Evolutionary conservation across 768 basidiomycete species (phyloP), one percentile per base, ranked within the genome.

Genomic region (Hygrocybe coccinea): DNA sequence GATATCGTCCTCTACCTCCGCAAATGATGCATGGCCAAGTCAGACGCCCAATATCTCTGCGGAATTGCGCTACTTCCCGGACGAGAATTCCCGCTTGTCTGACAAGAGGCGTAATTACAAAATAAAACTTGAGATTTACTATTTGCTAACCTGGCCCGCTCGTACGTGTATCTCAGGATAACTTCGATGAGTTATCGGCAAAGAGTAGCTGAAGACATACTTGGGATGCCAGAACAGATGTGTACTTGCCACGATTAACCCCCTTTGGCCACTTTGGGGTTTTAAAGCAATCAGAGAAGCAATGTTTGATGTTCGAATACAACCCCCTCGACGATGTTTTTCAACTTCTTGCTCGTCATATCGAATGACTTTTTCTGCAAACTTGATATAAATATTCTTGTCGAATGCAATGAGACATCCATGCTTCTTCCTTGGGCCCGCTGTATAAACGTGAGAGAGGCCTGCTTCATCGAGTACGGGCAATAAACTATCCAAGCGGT

Each of bases 201-300:
- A 34, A 10, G 9, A 45, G 14, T n/a, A 45, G 17, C 21, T 24
- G 25, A 17, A 34, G 35, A 41, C 33, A 56, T 70, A 92, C 85
- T 79, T 80, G 5, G 93, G 93, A 70, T 95, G 93, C 95, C 95
- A 97, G 69, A 97, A 97, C 21, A 95, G 74, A 73, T 97, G 95
- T 0, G 94, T 94, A 1, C 95, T 97, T 2, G 84, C 91, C 12
- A 95, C 72, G 38, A 95, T 72, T 34, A 91, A 68, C 3, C 93
- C 91, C 37, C 74, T 70, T 6, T 64, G 56, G 24, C 71, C 62
- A 14, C 74, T 70, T 5, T 71, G 66, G 44, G 71, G 72, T 60
- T 76, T 73, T 51, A 98, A 71, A 1, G 86, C 87, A 17, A 90
- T 79, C 25, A 97, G 68, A 48, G 82, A 79, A 2, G 81, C 92